Evolutionary conservation across 1,139 yeast genomes (phyloP).

Genomic region (Suhomyces terraborum): DNA sequence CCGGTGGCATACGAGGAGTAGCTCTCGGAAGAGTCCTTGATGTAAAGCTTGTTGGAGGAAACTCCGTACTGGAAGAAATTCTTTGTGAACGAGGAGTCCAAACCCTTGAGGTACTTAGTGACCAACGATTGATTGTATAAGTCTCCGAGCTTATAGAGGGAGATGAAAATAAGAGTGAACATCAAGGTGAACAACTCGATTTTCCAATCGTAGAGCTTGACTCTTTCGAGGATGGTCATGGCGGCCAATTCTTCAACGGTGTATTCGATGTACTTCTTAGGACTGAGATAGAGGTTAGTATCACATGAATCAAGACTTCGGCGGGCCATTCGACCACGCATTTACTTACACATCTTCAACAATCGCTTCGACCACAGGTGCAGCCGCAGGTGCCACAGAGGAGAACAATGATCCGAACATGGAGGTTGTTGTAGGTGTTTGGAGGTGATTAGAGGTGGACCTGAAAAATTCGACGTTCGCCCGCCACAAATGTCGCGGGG

Average conservation of each 20-base stretch:
- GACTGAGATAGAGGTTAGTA: constrained; percentile 10
- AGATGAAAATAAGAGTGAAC: constrained; percentile 47
- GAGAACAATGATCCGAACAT: constrained; percentile 9
- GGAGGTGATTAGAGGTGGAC: constrained; percentile 4
- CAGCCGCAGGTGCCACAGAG: constrained; percentile 6
- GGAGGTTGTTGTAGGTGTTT: too few relatives aligned
- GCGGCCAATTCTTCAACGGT: constrained; percentile 54
- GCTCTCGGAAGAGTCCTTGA: constrained; percentile 70
- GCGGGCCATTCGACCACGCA: too few relatives aligned
- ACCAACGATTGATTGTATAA: constrained; percentile 59
- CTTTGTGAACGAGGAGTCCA: constrained; percentile 49
- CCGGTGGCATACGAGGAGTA: constrained; percentile 88
- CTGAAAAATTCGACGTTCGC: constrained; percentile 12
- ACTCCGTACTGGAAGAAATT: constrained; percentile 86
- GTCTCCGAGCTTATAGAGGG: constrained; percentile 60
- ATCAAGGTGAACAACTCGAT: constrained; percentile 63
- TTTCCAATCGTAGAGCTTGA: constrained; percentile 66
- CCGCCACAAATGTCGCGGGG: constrained; percentile 9
- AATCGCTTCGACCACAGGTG: constrained; percentile 4
- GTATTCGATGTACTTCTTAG: constrained; percentile 35
- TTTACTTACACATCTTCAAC: constrained; percentile 10
- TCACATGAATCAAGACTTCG: not conserved
- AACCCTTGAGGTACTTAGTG: constrained; percentile 47
- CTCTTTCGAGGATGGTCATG: constrained; percentile 54
- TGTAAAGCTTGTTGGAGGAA: constrained; percentile 46